Evolutionary conservation across 1,139 yeast genomes (phyloP), one percentile per base, ranked within the genome.

Genomic region (Geotrichum histeridarum): DNA sequence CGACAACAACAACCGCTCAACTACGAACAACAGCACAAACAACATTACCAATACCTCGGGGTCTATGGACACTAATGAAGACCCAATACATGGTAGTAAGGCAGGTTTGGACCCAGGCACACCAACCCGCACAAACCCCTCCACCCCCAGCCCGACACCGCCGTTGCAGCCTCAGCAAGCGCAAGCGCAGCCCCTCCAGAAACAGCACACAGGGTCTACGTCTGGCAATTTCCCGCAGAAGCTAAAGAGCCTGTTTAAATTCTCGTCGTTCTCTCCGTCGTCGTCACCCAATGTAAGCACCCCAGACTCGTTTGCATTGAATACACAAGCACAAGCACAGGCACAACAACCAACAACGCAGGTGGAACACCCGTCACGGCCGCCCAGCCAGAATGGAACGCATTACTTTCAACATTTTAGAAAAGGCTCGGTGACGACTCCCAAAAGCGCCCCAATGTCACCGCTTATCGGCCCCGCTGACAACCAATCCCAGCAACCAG

Each of bases 221-320:
- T 38, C 55, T 27, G 54, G 61, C n/a, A 60, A 61, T 49, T 63
- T 66, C 52, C 67, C 64, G 35, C 68, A 62, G 54, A 62, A 65
- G 51, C 59, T 68, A 47, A 64, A 65, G 51, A 66, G 60, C 54
- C 57, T 68, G 53, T 67, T 68, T 56, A 61, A 62, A 52, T 65
- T 68, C 55, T 59, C 61, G 37, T 51, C 50, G 30, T 53, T 36
- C 9, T 58, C 60, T 8, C 52, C 55, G 2, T 51, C 50, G 27
- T 53, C 41, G 8, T 58, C 60, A 8, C 52, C 55, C 4, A 8
- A 11, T 6, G 12, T 12, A 7, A n/a, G 17, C 39, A n/a, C 39
- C 2, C 39, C 39, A 11, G 39, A 37, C n/a, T n/a, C 39, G n/a
- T n/a, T 11, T 37, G 39, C 39, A 37, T 37, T n/a, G 27, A 22